Conservation (phyloP, 2,329 filamentous ascomycete species). For the Sclerotinia borealis region DNA sequence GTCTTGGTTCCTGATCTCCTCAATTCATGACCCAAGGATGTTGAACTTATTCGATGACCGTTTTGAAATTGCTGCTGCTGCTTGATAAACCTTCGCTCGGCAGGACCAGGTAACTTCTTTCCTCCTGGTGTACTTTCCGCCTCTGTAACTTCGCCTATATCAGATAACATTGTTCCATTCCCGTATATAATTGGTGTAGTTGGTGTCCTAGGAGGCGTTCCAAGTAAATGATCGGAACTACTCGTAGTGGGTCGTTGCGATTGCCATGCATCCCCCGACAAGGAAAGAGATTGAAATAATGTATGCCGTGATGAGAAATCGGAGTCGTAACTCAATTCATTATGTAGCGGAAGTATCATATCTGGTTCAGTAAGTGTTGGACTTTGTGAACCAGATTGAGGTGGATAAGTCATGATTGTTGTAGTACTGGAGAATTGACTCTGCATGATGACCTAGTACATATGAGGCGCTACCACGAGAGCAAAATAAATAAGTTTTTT, state of each 20-base stretch:
- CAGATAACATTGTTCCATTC: slow-evolving; percentile 63
- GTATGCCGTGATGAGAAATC: slow-evolving; percentile 41
- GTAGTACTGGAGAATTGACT: slow-evolving; percentile 25
- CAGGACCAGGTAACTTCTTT: slow-evolving; percentile 28
- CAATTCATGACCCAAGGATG: slow-evolving; percentile 40
- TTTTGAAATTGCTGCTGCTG: slow-evolving; percentile 18
- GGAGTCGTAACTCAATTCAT: slow-evolving; percentile 46
- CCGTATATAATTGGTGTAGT: slow-evolving; percentile 63
- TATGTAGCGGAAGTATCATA: slow-evolving; percentile 79
- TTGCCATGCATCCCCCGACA: slow-evolving; percentile 33
- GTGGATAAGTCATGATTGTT: slow-evolving; percentile 36
- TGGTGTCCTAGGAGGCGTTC: slow-evolving; percentile 40
- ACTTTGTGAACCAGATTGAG: slow-evolving; percentile 68
- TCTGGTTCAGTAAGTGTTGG: slow-evolving; percentile 90
- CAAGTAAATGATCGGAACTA: slow-evolving; percentile 29
- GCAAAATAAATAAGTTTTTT: not conserved
- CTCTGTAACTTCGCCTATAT: slow-evolving; percentile 54
- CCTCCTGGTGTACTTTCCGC: slow-evolving; percentile 45
- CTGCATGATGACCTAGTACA: slow-evolving; percentile 26
- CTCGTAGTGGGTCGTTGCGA: slow-evolving; percentile 28
- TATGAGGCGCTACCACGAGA: not conserved
- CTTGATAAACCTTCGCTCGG: slow-evolving; percentile 29
- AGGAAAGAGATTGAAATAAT: slow-evolving; percentile 34
- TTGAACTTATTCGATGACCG: slow-evolving; percentile 38
- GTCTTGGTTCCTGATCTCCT: slow-evolving; percentile 42